These are phyloP conservation scores for Psophocarpus tetragonolobus DNA, from an alignment of 306 rosid genomes.

Conservation along the genomic window DNA sequence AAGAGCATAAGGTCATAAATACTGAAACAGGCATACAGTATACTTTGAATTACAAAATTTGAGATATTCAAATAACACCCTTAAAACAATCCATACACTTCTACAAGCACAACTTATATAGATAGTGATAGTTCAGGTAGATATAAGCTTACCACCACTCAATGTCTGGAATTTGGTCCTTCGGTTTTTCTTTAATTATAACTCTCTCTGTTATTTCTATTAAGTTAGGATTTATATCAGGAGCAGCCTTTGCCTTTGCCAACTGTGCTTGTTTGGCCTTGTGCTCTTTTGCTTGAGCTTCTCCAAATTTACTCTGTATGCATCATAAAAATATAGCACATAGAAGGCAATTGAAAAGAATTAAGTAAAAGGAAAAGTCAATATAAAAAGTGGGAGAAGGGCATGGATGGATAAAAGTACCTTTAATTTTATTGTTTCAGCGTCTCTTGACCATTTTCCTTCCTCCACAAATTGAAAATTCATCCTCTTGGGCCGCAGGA, in stretches of 20 bases:
- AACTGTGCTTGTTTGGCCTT: slow-evolving; percentile 89
- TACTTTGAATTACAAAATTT: not conserved
- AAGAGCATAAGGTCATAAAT: not conserved
- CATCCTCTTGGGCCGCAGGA: slow-evolving; percentile 88
- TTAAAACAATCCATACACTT: not conserved
- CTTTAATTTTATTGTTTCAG: slow-evolving; percentile 83
- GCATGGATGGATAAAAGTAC: slow-evolving; percentile 37
- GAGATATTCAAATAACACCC: not conserved
- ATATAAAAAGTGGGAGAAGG: not conserved
- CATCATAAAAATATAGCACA: slow-evolving; percentile 19
- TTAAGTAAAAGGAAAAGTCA: not conserved
- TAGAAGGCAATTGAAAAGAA: slow-evolving; percentile 1
- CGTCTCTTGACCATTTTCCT: slow-evolving; percentile 96
- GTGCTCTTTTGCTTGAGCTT: slow-evolving; percentile 98
- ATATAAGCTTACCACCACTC: slow-evolving; percentile 92
- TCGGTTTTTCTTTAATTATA: slow-evolving; percentile 73
- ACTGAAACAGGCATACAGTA: not conserved
- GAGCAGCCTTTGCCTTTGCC: slow-evolving; percentile 96
- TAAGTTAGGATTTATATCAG: slow-evolving; percentile 93
- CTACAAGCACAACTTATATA: not conserved
- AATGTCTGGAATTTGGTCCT: slow-evolving; percentile 85
- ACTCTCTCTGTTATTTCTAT: slow-evolving; percentile 90
- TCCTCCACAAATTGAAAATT: slow-evolving; percentile 84
- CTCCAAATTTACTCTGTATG: slow-evolving; percentile 88
- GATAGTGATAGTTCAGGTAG: not conserved